Evolutionary conservation across 352 stramenopile species (phyloP), one percentile per base, ranked within the genome.

Genomic region (Pythium volutum): DNA sequence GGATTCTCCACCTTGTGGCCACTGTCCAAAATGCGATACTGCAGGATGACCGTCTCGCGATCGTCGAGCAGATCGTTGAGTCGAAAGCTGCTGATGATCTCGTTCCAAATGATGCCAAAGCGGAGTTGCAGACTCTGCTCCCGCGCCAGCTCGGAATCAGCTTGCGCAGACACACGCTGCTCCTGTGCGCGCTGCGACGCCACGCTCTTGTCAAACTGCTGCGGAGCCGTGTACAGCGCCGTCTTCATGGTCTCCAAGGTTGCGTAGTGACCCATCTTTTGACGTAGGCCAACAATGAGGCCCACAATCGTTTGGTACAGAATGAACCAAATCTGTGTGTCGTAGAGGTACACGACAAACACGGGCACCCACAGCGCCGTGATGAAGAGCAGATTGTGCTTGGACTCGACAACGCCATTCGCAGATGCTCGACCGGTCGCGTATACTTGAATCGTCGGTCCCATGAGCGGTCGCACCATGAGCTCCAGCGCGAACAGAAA

Each of bases 401-500:
- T 52, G 25, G 79, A 89, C 52, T 89, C 73, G 39, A 91, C 71
- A n/a, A 91, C 72, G 0, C 72, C 75, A 59, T 89, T 81, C 57
- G 70, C 64, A 1, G 79, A 62, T 49, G 82, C 76, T 18, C 85
- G 47, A 47, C 83, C 69, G 36, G 93, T 86, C 43, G 73, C 88
- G 42, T 90, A 98, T 42, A 99, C 91, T 73, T 99, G 77, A 53
- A 99, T 81, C 4, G 91, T 97, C 18, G 97, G 96, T 3, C 97
- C 88, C 33, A 98, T 97, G 42, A 99, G 93, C 39, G 90, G 92
- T 67, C 98, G 98, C 38, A 99, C 88, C 79, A 99, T 97, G 57
- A 99, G 97, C 55, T 98, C 77, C 64, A 99, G 93, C 33, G 96
- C 98, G 69, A 99, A 99, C 49, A 94, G 84, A 27, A 99, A 88